Evolutionary conservation across 371 early-diverging fungal species (phyloP).

Genomic region (Apophysomyces sp.): DNA sequence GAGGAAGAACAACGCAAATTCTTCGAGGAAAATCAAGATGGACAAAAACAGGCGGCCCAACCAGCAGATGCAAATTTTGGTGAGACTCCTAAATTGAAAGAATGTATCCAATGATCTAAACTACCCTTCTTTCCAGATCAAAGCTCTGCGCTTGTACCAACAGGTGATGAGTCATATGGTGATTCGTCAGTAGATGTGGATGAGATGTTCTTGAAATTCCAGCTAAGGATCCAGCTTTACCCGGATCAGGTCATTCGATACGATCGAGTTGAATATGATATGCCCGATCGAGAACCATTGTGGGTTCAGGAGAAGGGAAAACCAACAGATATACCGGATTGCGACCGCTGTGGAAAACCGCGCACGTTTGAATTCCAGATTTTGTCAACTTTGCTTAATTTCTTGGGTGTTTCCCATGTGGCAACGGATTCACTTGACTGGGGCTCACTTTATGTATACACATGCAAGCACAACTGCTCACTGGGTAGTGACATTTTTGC

Average conservation of each 20-base stretch:
- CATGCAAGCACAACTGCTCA: constrained; percentile 86
- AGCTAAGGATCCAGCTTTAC: constrained; percentile 73
- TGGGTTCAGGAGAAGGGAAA: constrained; percentile 75
- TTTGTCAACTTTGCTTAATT: constrained; percentile 72
- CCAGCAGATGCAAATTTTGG: not conserved
- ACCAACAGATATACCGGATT: constrained; percentile 69
- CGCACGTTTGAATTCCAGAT: constrained; percentile 94
- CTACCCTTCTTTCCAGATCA: constrained; percentile 16
- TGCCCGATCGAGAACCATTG: constrained; percentile 65
- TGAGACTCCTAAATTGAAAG: not conserved
- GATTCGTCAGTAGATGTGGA: constrained; percentile 89
- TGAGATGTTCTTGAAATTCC: constrained; percentile 86
- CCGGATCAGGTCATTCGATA: constrained; percentile 92
- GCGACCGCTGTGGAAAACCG: constrained; percentile 72
- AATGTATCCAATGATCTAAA: too few species aligned
- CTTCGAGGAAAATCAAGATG: constrained; percentile 33
- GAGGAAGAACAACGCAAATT: constrained; percentile 45
- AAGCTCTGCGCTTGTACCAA: constrained; percentile 47
- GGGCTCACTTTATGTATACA: constrained; percentile 87
- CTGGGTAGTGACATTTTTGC: constrained; percentile 50
- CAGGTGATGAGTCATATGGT: constrained; percentile 72
- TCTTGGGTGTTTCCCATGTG: constrained; percentile 75
- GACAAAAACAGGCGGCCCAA: constrained; percentile 9
- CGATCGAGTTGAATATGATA: constrained; percentile 69
- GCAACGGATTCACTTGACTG: constrained; percentile 83